Evolutionary conservation across 768 basidiomycete species (phyloP).

Genomic region (Leccinum sublutescens): DNA sequence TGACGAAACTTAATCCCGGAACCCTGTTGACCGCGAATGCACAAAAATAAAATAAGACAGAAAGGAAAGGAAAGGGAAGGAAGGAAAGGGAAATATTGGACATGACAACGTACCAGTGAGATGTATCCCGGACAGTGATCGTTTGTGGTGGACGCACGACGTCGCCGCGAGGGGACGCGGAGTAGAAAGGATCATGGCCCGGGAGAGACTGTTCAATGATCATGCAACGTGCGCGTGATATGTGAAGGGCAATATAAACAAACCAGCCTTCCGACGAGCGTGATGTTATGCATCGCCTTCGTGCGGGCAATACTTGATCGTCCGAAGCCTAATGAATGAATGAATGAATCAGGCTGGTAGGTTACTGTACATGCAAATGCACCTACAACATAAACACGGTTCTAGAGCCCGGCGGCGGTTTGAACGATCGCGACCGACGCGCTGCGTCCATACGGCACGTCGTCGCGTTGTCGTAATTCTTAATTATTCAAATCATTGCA

Average conservation of each 20-base stretch:
- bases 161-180: conserved; percentile 3
- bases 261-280: background rate
- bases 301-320: conserved; percentile 1
- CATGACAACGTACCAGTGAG: background rate
- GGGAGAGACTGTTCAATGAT: background rate
- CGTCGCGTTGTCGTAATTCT: background rate
- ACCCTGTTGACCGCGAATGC: background rate
- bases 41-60: background rate
- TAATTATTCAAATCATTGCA: background rate
- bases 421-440: background rate
- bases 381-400: background rate
- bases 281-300: background rate
- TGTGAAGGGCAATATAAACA: background rate
- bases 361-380: background rate
- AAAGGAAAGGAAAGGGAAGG: background rate
- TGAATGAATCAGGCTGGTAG: background rate
- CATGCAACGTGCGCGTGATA: background rate
- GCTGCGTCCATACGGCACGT: background rate
- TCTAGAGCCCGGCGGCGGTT: background rate
- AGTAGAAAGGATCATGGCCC: background rate
- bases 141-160: background rate
- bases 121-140: background rate
- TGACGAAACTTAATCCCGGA: background rate
- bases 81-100: background rate
- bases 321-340: background rate